Evolutionary conservation across 176 grass and related monocot species (phyloP).

Genomic region (Poa pratensis): DNA sequence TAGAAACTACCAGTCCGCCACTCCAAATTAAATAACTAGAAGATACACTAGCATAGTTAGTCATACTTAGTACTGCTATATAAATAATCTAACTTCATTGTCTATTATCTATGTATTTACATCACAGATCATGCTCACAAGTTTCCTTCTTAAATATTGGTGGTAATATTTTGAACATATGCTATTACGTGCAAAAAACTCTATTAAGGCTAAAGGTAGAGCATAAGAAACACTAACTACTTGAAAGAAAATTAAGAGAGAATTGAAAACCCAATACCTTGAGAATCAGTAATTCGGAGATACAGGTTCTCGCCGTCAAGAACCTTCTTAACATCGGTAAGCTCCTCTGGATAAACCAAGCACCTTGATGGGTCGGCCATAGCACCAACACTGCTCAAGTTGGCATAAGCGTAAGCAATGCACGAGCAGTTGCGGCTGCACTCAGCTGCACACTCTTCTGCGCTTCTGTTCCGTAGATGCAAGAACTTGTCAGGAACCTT

Average conservation of each 20-base stretch:
- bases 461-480: background rate
- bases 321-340: conserved; percentile 29
- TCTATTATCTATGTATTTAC: background rate
- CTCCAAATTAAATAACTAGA: background rate
- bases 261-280: conserved; percentile 7
- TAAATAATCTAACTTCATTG: background rate
- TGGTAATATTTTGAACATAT: background rate
- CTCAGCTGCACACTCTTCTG: background rate
- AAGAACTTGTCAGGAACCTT: background rate
- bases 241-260: background rate
- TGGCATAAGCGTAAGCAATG: background rate
- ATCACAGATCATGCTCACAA: background rate
- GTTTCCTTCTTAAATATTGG: background rate
- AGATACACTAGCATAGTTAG: background rate
- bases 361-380: conserved; percentile 32
- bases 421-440: background rate
- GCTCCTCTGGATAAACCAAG: conserved; percentile 49
- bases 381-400: background rate
- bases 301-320: conserved; percentile 37
- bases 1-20: background rate
- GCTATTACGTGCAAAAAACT: background rate
- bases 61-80: background rate
- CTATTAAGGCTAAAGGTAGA: background rate
- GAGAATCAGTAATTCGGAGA: conserved; percentile 33
- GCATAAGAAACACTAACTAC: background rate